phyloP scores from a whole-genome alignment of 176 grass and related monocot species.

The Zoysia pacifica region DNA sequence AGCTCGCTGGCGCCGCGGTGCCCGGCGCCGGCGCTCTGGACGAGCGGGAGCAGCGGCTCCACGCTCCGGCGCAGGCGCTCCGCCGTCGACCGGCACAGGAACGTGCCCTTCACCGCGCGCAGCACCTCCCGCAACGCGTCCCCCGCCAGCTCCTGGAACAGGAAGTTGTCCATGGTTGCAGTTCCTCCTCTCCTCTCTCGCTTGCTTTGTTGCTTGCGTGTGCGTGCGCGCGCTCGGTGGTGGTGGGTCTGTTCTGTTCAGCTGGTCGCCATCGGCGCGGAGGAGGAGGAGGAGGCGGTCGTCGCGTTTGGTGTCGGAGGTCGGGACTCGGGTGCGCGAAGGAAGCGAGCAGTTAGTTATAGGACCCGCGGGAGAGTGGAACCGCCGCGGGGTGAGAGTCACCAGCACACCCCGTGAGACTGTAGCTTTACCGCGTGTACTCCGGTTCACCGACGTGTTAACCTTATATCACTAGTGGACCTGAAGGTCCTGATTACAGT shows the following conservation, averaged over 20 bases:
- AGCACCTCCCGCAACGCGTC: slow-evolving; percentile 71
- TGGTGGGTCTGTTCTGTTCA: slow-evolving; percentile 13
- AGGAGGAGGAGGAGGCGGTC: neutral
- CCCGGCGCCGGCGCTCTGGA: slow-evolving; percentile 35
- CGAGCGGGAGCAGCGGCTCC: slow-evolving; percentile 78
- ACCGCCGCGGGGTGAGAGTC: slow-evolving; percentile 27
- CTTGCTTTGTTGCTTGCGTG: neutral
- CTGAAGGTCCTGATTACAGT: neutral
- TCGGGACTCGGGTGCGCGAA: neutral
- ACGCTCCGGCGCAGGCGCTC: slow-evolving; percentile 85
- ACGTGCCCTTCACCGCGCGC: slow-evolving; percentile 56
- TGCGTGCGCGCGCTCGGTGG: slow-evolving; percentile 21
- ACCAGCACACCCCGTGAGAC: neutral
- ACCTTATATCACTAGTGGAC: neutral
- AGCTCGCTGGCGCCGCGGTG: slow-evolving; percentile 53
- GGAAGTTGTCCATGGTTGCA: slow-evolving; percentile 26
- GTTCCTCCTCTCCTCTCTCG: neutral
- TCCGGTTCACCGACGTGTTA: neutral
- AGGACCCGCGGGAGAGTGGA: slow-evolving; percentile 24
- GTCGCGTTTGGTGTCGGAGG: slow-evolving; percentile 16
- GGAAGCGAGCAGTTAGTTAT: slow-evolving; percentile 22
- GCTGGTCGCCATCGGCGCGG: slow-evolving; percentile 42
- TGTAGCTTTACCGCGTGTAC: neutral
- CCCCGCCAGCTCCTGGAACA: slow-evolving; percentile 56
- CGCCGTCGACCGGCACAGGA: slow-evolving; percentile 69